Conservation (phyloP, 202 grass and related monocot genomes). For the Zizania palustris region DNA sequence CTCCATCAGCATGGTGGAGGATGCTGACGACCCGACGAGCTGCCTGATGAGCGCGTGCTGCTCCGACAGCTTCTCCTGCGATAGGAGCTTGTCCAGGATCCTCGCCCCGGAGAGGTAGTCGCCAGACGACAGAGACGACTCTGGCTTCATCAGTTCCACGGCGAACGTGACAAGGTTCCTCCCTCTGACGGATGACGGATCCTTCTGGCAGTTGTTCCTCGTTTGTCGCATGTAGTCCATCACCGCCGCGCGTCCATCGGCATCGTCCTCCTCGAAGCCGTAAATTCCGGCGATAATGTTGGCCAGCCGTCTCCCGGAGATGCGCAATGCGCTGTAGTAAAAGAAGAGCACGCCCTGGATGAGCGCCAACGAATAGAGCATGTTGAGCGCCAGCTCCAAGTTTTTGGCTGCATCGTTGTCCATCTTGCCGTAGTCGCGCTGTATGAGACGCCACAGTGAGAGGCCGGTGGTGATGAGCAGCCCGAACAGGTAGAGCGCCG, state of each 20-base stretch:
- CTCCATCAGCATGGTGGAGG: neutral
- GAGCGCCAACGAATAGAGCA: constrained; percentile 9
- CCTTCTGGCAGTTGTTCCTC: neutral
- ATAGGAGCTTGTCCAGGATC: neutral
- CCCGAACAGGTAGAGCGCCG: neutral
- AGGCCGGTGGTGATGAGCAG: neutral
- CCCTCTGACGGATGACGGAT: neutral
- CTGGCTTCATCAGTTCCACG: neutral
- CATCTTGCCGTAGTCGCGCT: neutral
- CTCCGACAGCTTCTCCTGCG: neutral
- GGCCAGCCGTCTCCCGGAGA: neutral
- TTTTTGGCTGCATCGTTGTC: neutral
- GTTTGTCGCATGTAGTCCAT: neutral
- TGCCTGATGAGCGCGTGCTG: too few relatives aligned
- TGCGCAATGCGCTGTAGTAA: neutral
- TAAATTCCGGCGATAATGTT: neutral
- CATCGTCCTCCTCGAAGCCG: neutral
- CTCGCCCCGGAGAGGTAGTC: neutral
- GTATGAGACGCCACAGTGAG: neutral
- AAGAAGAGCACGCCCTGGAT: constrained; percentile 14
- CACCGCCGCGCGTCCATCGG: neutral
- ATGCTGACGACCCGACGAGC: neutral
- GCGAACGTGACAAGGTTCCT: constrained; percentile 13
- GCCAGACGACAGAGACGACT: neutral
- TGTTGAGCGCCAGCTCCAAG: neutral